Conservation (phyloP, 108 stramenopile species). For the Nitzschia putrida region DNA sequence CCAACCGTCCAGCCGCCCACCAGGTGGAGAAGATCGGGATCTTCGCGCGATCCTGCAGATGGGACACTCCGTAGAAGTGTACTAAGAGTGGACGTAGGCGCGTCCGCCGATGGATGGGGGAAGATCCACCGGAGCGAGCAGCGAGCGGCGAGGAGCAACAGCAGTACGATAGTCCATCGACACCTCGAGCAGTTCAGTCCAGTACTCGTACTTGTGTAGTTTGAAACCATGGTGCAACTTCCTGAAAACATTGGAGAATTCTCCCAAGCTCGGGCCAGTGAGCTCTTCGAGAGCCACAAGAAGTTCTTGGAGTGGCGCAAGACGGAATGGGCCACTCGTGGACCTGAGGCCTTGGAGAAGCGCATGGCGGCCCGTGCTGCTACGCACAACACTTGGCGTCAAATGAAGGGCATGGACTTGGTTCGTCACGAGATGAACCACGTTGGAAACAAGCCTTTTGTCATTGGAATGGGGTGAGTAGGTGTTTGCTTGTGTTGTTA, state of each 20-base stretch:
- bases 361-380: constrained; percentile 65
- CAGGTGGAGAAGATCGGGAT: no score
- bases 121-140: no score
- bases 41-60: no score
- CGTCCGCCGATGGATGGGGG: no score
- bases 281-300: constrained; percentile 46
- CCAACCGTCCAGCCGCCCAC: no score
- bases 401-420: constrained; percentile 71
- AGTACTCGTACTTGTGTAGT: no score
- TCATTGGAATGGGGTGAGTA: constrained; percentile 75
- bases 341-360: constrained; percentile 54
- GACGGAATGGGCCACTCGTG: constrained; percentile 71
- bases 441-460: constrained; percentile 77
- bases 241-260: constrained; percentile 41
- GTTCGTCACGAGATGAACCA: constrained; percentile 75
- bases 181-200: no score
- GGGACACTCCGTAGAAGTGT: no score
- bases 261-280: constrained; percentile 25
- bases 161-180: no score
- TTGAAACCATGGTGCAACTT: not conserved
- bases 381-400: constrained; percentile 77
- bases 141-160: no score
- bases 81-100: no score
- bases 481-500: not conserved
- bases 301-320: constrained; percentile 74